Base-by-base conservation (phyloP, 352 stramenopile species). In the Globisporangium nodosum region DNA sequence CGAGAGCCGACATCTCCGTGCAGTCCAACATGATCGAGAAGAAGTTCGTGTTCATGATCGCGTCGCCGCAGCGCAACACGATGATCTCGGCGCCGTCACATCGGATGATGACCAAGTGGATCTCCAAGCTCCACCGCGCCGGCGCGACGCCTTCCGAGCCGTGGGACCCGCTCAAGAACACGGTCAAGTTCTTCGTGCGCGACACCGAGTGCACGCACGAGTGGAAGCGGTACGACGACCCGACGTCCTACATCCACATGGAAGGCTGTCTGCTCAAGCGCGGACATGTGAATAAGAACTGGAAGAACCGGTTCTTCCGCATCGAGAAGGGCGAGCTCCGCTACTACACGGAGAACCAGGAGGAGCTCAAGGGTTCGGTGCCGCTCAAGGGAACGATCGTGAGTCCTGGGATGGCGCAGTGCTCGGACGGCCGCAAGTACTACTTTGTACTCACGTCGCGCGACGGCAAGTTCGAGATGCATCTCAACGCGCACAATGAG, bases 291-390 rank as follows among this genome's bases (percentile, higher is more conserved):
- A 88, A 91, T 62, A 95, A 92, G 63, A 95, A 81, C 65, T 95
- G 86, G 86, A 91, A 90, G 69, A 93, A 92, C 54, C 80, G 86
- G 11, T 95, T 91, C 60, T 95, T 95, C 62, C 82, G 82, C 42
- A 88, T 95, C 59, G 84, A 95, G 66, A 77, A 80, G 49, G 81
- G 81, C 7, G 71, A 94, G 37, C 59, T 95, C 56, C 68, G 77
- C 35, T 95, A 95, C 60, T 95, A 91, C 64, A 91, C 83, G 8
- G 79, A 92, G 63, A 87, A 89, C 54, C 73, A 90, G 47, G 80
- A 85, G 13, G 70, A 84, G 37, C 54, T 88, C 5, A 92, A 89
- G 52, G 85, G 85, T 6, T 81, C 79, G 0, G 69, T 95, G 21
- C 62, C 81, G 15, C 58, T 95, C 18, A 90, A 92, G 40, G 81